These are phyloP conservation scores for Agrostemma githago DNA, from an alignment of 148 eudicot species.

Conservation along the genomic window DNA sequence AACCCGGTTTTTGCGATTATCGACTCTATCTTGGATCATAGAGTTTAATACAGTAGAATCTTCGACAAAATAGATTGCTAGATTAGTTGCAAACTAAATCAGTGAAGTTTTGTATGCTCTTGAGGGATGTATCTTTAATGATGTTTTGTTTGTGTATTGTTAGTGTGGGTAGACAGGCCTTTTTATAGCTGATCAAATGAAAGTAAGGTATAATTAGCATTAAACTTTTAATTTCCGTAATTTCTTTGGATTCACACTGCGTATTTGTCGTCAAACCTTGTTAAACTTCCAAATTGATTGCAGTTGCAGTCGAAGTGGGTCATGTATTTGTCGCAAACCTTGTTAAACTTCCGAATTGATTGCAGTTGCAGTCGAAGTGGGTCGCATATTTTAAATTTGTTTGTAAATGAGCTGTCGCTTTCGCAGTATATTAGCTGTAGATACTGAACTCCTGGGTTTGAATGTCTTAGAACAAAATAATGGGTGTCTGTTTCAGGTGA, in stretches of 20 bases:
- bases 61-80: neutral
- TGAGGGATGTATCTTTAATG: neutral
- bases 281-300: neutral
- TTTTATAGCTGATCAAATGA: neutral
- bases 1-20: neutral
- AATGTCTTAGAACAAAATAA: neutral
- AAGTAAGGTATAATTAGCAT: neutral
- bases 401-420: neutral
- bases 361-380: neutral
- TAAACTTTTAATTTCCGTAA: no score
- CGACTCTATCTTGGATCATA: neutral
- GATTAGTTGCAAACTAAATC: neutral
- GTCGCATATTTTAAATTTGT: neutral
- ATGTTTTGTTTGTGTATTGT: neutral
- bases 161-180: neutral
- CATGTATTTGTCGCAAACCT: neutral
- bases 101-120: neutral
- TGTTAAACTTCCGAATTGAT: neutral
- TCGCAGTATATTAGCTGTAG: neutral
- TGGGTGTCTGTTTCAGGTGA: conserved; percentile 28
- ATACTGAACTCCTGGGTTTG: neutral
- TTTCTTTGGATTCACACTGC: no score
- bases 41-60: neutral
- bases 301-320: neutral
- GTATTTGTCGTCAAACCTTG: neutral